phyloP scores from a whole-genome alignment of 1,284 basidiomycete genomes.

The Phellinidium pouzarii region DNA sequence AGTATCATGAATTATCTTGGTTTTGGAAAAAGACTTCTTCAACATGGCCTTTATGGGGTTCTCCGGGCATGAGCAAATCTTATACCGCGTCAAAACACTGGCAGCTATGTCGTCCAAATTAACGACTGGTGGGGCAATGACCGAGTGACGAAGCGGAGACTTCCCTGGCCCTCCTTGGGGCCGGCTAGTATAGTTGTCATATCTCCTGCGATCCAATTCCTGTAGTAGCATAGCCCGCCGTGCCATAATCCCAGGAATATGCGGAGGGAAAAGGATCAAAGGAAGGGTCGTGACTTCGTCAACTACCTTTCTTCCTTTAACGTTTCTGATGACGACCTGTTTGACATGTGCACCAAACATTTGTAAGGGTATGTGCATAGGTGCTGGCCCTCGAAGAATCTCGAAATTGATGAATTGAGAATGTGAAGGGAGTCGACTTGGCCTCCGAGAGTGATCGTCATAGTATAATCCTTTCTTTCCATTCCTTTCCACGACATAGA shows the following conservation, averaged over 20 bases:
- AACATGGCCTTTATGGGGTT: too few species aligned
- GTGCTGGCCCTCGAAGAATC: background rate
- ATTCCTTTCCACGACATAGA: background rate
- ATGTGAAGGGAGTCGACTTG: background rate
- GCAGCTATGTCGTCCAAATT: too few species aligned
- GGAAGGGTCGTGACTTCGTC: background rate
- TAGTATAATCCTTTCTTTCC: background rate
- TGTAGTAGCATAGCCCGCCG: background rate
- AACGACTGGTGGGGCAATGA: too few species aligned
- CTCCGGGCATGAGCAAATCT: too few species aligned
- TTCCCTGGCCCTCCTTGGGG: too few species aligned
- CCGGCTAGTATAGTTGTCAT: background rate
- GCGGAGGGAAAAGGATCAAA: background rate
- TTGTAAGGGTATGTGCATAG: background rate
- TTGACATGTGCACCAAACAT: background rate
- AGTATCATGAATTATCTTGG: too few species aligned
- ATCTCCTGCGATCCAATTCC: background rate
- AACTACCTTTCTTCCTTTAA: background rate
- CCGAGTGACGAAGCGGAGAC: background rate
- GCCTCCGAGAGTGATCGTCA: background rate
- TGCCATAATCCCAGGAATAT: background rate
- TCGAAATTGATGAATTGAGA: background rate
- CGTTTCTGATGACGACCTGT: background rate
- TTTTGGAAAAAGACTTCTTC: too few species aligned
- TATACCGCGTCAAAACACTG: too few species aligned